These are phyloP conservation scores for Alternaria sp. DNA, from an alignment of 2,329 filamentous ascomycete species.

Conservation along the genomic window DNA sequence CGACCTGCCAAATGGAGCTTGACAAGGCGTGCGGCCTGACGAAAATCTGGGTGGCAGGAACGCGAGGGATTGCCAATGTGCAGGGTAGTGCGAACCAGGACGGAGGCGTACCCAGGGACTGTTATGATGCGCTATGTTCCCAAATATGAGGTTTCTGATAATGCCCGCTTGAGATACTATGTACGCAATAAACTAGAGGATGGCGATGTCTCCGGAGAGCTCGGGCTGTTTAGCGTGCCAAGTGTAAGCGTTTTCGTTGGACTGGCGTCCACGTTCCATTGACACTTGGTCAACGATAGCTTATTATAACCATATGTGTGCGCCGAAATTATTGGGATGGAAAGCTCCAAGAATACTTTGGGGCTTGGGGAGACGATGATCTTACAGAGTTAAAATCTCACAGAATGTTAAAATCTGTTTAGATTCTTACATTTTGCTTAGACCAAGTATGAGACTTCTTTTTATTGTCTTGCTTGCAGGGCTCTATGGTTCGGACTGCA, in stretches of 20 bases:
- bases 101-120: not conserved
- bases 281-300: not conserved
- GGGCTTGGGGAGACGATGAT: no score
- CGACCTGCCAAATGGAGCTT: slow-evolving; percentile 35
- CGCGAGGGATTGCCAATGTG: slow-evolving; percentile 17
- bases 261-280: not conserved
- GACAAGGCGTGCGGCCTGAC: slow-evolving; percentile 16
- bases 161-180: not conserved
- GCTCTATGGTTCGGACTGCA: no score
- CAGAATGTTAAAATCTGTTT: no score
- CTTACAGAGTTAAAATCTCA: no score
- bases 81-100: slow-evolving; percentile 2
- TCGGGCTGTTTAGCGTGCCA: not conserved
- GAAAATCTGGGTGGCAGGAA: slow-evolving; percentile 13
- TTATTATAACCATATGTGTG: not conserved
- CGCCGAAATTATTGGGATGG: no score
- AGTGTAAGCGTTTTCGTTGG: not conserved
- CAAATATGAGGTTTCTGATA: not conserved
- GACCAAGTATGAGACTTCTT: no score
- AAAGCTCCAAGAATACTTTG: no score
- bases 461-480: no score
- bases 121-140: not conserved
- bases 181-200: not conserved
- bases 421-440: no score
- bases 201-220: not conserved